Evolutionary conservation across 495 filamentous ascomycete genomes (phyloP).

Genomic region (Poronia punctata): DNA sequence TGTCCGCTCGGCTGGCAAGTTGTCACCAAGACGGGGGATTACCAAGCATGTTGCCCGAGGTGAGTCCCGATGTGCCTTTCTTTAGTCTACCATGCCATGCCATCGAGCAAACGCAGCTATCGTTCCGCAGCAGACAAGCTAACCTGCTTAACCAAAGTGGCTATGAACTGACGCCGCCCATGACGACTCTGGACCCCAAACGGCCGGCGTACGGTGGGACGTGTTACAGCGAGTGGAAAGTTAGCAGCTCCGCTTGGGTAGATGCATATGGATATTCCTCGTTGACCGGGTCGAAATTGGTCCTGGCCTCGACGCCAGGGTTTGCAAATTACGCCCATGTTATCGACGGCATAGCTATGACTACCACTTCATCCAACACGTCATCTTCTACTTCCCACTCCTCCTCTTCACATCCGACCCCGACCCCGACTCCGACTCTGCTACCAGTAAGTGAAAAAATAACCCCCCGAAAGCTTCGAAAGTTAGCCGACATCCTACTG

Average conservation of each 20-base stretch:
- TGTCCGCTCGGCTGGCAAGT: conserved; percentile 14
- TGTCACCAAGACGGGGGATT: conserved; percentile 9
- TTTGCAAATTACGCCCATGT: conserved; percentile 16
- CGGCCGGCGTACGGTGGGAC: conserved; percentile 21
- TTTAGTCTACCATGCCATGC: background rate
- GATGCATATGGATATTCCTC: conserved; percentile 11
- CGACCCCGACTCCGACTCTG: background rate
- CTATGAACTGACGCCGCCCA: conserved; percentile 5
- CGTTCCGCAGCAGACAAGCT: background rate
- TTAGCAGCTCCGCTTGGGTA: conserved; percentile 13
- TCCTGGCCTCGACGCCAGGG: conserved; percentile 12
- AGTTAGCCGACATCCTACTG: background rate
- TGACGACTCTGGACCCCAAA: conserved; percentile 8
- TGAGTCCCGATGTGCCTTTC: conserved; percentile 2
- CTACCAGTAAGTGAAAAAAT: background rate
- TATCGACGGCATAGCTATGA: conserved; percentile 17
- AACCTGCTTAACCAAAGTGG: background rate
- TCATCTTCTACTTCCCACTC: conserved; percentile 6
- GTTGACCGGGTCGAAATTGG: conserved; percentile 8
- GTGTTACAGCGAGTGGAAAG: conserved; percentile 15
- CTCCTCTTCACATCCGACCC: background rate
- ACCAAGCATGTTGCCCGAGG: conserved; percentile 23
- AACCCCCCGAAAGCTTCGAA: background rate
- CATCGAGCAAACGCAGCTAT: background rate
- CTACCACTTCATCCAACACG: too few relatives aligned